phyloP scores from a whole-genome alignment of 2,329 filamentous ascomycete species.

The Claviceps fusiformis region DNA sequence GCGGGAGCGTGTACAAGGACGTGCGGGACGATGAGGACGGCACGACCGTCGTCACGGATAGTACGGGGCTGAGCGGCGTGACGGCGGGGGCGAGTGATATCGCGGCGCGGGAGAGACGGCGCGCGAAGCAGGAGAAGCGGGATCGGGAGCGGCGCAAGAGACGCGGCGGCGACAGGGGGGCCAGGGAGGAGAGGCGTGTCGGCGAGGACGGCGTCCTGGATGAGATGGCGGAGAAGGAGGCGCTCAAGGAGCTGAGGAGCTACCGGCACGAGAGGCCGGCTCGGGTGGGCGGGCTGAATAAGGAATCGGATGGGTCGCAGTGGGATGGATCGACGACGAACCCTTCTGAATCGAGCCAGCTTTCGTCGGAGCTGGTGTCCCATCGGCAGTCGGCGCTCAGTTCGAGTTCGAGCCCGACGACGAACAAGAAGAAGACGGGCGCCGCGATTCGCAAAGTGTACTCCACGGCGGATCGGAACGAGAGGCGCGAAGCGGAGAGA shows the following conservation, averaged over 20 bases:
- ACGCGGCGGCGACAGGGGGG: slow-evolving; percentile 2
- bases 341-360: slow-evolving; percentile 46
- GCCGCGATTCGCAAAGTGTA: slow-evolving; percentile 44
- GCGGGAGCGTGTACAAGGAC: slow-evolving; percentile 71
- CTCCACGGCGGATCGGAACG: slow-evolving; percentile 42
- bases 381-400: slow-evolving; percentile 45
- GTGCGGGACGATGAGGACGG: slow-evolving; percentile 38
- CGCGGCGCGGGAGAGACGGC: slow-evolving; percentile 39
- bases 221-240: slow-evolving; percentile 48
- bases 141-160: slow-evolving; percentile 22
- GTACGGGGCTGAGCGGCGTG: slow-evolving; percentile 36
- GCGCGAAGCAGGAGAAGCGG: slow-evolving; percentile 37
- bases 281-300: slow-evolving; percentile 79
- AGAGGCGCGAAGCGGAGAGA: slow-evolving; percentile 37
- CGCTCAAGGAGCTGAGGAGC: slow-evolving; percentile 56
- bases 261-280: slow-evolving; percentile 83
- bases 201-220: slow-evolving; percentile 50
- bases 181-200: slow-evolving; percentile 30
- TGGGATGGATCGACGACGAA: slow-evolving; percentile 63
- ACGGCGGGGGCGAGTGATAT: slow-evolving; percentile 45
- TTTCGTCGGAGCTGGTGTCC: slow-evolving; percentile 44
- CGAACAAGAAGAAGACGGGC: slow-evolving; percentile 25
- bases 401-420: slow-evolving; percentile 16
- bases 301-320: slow-evolving; percentile 59
- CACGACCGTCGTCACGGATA: slow-evolving; percentile 32